Base-by-base conservation (phyloP, 1,139 yeast genomes). In the Lodderomyces pseudojiufengensis region DNA sequence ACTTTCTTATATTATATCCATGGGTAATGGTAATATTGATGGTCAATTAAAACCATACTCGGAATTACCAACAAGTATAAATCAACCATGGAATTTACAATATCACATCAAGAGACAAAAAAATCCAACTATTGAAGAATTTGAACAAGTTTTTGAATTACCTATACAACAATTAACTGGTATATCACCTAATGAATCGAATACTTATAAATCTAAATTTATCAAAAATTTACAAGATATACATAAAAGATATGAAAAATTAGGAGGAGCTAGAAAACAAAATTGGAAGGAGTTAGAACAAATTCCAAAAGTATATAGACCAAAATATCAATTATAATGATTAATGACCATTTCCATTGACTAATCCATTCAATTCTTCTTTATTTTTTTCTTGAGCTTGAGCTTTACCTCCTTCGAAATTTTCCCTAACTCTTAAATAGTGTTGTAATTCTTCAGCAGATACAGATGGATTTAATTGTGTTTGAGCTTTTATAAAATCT, bases 371-470 rank as follows among this genome's bases (percentile, higher is more conserved):
- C 4, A 9, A 11, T 26, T 9, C 29, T 8, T 11, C 14, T 26
- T 12, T 32, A 13, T 11, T 27, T 16, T 39, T 28, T 33, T 41
- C 42, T 42, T 51, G 46, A 8, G 61, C 62, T 47, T 58, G 50
- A 38, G 63, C 64, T 46, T 67, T 66, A 2, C 67, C 66, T 5
- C 75, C 80, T 55, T 87, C 96, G 55, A 92, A 92, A 50, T 78
- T 83, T 48, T 79, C 77, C 46, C 95, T 75, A 15, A 92, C 85
- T 35, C 76, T 61, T 48, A 83, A 65, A 53, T 92, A 92, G 51
- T 92, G 97, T 25, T 73, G 72, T 40, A 92, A 67, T 53, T 92
- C 98, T 32, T 86, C 95, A 3, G 80, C 80, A 37, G 95, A 84
- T 11, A 92, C 97, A 29, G 94, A 81, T 1, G 97, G 95, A 15